Conservation (phyloP, 1,139 yeast genomes). For the Taphrina pruni region DNA sequence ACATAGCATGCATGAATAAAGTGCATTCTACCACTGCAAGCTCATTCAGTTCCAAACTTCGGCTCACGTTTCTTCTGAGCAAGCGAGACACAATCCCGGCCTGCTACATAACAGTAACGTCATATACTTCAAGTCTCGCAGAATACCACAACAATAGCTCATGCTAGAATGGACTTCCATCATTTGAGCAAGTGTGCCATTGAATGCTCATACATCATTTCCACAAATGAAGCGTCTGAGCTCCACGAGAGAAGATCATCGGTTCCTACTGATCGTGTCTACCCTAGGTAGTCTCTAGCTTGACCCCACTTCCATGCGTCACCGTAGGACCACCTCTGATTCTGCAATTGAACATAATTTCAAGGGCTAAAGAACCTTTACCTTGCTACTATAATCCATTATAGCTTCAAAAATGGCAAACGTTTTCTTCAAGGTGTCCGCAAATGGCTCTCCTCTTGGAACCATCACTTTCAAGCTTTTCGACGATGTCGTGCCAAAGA, state of each 20-base stretch:
- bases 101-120: too few relatives aligned
- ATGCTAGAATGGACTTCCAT: too few relatives aligned
- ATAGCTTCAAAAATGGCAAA: slow-evolving; percentile 27
- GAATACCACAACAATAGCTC: too few relatives aligned
- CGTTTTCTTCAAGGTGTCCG: slow-evolving; percentile 40
- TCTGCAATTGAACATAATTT: background rate
- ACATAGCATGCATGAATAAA: background rate
- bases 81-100: too few relatives aligned
- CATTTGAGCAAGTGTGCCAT: too few relatives aligned
- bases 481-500: slow-evolving; percentile 95
- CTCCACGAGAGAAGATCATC: background rate
- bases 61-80: too few relatives aligned
- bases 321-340: slow-evolving; percentile 11
- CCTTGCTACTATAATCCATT: slow-evolving; percentile 14
- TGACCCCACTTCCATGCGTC: slow-evolving; percentile 10
- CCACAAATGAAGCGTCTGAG: background rate
- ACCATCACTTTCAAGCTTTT: slow-evolving; percentile 82
- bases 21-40: background rate
- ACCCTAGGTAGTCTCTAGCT: slow-evolving; percentile 2
- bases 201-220: too few relatives aligned
- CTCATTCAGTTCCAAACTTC: background rate
- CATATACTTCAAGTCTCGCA: too few relatives aligned
- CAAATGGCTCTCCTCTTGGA: slow-evolving; percentile 62
- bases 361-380: background rate
- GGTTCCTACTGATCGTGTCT: background rate